Percentiles rank a stretch among this genome's conserved stretches.
These are phyloP conservation scores for Schizochytrium sp. DNA, from an alignment of 108 stramenopile species.

Conservation along the genomic window DNA sequence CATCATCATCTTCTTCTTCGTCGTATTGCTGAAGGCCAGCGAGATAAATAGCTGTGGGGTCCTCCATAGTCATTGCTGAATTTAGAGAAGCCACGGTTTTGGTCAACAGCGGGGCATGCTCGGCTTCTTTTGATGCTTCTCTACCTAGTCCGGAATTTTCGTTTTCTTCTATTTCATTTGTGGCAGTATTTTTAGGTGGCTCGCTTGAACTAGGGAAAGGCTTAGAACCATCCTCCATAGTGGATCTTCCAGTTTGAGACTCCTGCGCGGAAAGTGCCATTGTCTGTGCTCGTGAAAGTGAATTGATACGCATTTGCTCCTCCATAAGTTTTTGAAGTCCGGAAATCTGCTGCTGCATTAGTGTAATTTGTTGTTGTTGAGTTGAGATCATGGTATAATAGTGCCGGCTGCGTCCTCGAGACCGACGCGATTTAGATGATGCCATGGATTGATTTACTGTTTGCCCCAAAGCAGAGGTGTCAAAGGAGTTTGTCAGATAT, in stretches of 20 bases:
- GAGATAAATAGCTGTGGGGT: background rate
- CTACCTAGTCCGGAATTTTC: background rate
- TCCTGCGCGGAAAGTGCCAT: background rate
- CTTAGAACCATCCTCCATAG: too few relatives aligned
- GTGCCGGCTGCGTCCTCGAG: background rate
- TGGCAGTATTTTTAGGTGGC: too few relatives aligned
- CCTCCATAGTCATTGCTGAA: background rate
- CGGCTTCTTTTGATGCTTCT: background rate
- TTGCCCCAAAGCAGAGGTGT: background rate
- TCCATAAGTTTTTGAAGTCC: constrained; percentile 53
- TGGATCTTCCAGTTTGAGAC: too few relatives aligned
- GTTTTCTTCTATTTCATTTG: background rate
- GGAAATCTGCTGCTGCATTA: constrained; percentile 54
- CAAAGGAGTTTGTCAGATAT: background rate
- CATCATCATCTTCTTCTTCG: background rate
- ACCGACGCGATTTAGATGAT: background rate
- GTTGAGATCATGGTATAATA: constrained; percentile 23
- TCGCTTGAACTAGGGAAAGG: too few relatives aligned
- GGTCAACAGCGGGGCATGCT: background rate
- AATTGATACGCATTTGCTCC: background rate
- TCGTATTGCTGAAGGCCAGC: constrained; percentile 16
- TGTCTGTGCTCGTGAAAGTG: constrained; percentile 1
- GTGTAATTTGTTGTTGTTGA: constrained; percentile 30
- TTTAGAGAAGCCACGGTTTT: background rate
- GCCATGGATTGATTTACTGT: background rate